A percentile compares a stretch with the other conserved stretches of the same genome.
Evolutionary conservation across 2,329 filamentous ascomycete species (phyloP).

Genomic region (Ceratocystis harringtonii): DNA sequence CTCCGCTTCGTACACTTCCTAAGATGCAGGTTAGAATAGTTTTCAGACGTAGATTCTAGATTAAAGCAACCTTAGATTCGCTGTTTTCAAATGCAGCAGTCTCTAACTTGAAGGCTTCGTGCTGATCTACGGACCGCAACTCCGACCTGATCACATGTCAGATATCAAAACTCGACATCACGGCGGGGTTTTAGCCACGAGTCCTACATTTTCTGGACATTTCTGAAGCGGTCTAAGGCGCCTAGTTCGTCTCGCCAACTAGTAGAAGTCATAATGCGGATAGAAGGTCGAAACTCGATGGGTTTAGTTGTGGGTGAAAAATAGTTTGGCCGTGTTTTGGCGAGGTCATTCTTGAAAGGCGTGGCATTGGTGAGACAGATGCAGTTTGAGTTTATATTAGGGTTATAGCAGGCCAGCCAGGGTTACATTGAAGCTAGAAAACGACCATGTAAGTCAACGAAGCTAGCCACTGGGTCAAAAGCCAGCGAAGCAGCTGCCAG

Average conservation of each 20-base stretch:
- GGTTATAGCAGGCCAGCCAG: not conserved
- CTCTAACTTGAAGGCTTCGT: constrained; percentile 50
- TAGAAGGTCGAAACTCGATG: not conserved
- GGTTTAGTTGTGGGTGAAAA: not conserved
- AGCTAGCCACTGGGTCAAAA: too few relatives aligned
- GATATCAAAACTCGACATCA: not conserved
- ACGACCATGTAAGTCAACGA: not conserved
- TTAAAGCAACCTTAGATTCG: not conserved
- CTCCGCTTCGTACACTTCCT: constrained; percentile 45
- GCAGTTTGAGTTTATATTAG: not conserved
- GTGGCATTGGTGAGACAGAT: not conserved
- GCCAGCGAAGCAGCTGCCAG: too few relatives aligned
- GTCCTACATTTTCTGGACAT: constrained; percentile 14
- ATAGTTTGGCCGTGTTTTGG: not conserved
- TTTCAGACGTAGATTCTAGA: not conserved
- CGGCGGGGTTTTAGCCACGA: constrained; percentile 17
- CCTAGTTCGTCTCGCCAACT: constrained; percentile 12
- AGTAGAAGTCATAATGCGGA: not conserved
- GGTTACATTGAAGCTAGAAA: not conserved
- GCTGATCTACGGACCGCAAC: constrained; percentile 18
- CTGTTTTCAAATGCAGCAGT: constrained; percentile 38
- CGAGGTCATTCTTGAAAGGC: not conserved
- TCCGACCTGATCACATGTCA: constrained; percentile 18
- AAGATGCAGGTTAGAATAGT: constrained; percentile 19
- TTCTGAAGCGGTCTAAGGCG: constrained; percentile 12